Percentiles rank a stretch among this genome's conserved stretches.
phyloP scores from a whole-genome alignment of 257 asterid species.

The Rauvolfia tetraphylla region DNA sequence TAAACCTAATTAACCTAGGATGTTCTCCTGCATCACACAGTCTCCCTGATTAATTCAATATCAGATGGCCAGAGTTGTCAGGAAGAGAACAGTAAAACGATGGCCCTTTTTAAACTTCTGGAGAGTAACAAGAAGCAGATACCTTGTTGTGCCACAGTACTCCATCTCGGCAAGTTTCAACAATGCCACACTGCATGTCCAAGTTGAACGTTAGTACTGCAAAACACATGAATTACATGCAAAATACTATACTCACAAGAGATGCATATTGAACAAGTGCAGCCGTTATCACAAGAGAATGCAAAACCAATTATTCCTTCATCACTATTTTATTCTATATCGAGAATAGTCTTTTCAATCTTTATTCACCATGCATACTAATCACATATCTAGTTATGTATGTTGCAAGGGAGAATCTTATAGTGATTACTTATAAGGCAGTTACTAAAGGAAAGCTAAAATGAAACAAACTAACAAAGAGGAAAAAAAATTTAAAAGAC shows the following conservation, averaged over 20 bases:
- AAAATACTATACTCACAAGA: neutral
- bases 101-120: no score
- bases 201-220: neutral
- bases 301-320: neutral
- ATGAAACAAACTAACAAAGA: neutral
- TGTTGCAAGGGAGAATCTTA: neutral
- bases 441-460: neutral
- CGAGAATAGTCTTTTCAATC: neutral
- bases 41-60: neutral
- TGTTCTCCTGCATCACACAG: no score
- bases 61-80: neutral
- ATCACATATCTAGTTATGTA: neutral
- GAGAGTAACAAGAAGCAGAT: conserved; percentile 12
- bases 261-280: neutral
- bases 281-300: neutral
- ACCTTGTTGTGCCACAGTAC: conserved; percentile 94
- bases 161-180: conserved; percentile 94
- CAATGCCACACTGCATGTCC: conserved; percentile 61
- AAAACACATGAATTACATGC: neutral
- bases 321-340: neutral
- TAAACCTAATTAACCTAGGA: no score
- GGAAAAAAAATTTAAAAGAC: neutral
- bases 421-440: neutral
- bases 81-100: neutral
- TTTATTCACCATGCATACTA: neutral